Conservation (phyloP, 2,329 filamentous ascomycete genomes). For the Ceratocystiopsis minuta region DNA sequence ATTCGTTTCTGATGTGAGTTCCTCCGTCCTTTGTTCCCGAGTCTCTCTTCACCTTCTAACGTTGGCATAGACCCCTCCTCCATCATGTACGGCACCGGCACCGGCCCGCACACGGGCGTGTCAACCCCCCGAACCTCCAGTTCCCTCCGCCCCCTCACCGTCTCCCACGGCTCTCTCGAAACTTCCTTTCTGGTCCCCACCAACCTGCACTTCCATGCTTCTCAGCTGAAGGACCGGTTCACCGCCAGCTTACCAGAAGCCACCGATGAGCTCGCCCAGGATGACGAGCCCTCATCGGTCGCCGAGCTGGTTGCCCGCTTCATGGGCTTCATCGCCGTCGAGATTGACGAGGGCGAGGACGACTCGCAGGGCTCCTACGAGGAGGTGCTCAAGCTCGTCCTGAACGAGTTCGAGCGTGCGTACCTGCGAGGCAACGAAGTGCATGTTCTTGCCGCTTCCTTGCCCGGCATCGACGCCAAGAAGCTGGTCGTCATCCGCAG, state of each 20-base stretch:
- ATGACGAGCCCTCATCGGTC: slow-evolving; percentile 96
- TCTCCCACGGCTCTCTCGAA: slow-evolving; percentile 88
- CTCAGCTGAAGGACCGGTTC: slow-evolving; percentile 85
- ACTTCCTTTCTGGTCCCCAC: slow-evolving; percentile 92
- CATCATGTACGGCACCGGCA: slow-evolving; percentile 67
- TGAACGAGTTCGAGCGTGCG: slow-evolving; percentile 91
- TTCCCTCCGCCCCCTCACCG: slow-evolving; percentile 76
- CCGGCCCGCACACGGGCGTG: slow-evolving; percentile 83
- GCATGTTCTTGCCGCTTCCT: slow-evolving; percentile 66
- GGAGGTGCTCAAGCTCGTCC: slow-evolving; percentile 76
- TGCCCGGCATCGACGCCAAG: slow-evolving; percentile 85
- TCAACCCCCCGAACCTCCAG: slow-evolving; percentile 89
- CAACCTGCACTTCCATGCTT: slow-evolving; percentile 86
- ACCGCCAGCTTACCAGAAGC: slow-evolving; percentile 67
- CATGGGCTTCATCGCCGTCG: slow-evolving; percentile 71
- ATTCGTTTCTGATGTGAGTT: slow-evolving; percentile 2
- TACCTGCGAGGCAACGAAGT: slow-evolving; percentile 94
- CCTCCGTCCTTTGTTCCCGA: not conserved
- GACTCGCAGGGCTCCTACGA: slow-evolving; percentile 74
- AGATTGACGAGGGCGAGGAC: slow-evolving; percentile 87
- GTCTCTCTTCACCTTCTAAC: not conserved
- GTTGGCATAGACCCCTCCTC: not conserved
- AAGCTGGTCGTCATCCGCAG: slow-evolving; percentile 76
- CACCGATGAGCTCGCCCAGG: slow-evolving; percentile 92
- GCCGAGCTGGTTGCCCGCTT: slow-evolving; percentile 86